Conservation (phyloP, 2,329 filamentous ascomycete species). For the Phoma sp. region DNA sequence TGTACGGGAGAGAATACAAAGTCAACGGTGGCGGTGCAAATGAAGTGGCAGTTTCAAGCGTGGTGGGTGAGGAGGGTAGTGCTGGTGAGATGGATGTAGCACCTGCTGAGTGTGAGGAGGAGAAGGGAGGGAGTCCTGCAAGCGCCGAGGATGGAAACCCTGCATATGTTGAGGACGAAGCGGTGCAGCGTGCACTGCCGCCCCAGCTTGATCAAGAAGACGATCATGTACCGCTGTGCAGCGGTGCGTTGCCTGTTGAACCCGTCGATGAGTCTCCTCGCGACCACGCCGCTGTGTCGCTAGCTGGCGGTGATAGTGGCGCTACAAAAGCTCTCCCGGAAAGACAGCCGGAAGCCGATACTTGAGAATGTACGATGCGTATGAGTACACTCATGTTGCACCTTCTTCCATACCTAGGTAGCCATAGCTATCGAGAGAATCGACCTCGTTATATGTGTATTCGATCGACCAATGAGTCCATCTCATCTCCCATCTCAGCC, state of each 20-base stretch:
- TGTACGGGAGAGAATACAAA: not conserved
- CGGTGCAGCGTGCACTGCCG: not conserved
- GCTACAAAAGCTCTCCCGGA: not conserved
- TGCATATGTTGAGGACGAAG: not conserved
- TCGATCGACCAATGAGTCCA: too few relatives aligned
- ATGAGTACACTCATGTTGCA: too few relatives aligned
- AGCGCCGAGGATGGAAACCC: not conserved
- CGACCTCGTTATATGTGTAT: too few relatives aligned
- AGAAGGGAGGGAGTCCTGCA: too few relatives aligned
- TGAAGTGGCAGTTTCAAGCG: not conserved
- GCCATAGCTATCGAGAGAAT: too few relatives aligned
- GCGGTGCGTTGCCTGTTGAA: conserved; percentile 7
- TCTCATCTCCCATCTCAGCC: too few relatives aligned
- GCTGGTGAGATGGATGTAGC: too few relatives aligned
- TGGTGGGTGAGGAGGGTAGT: too few relatives aligned
- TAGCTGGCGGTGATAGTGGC: not conserved
- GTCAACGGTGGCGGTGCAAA: not conserved
- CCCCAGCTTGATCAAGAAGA: not conserved
- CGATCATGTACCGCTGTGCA: conserved; percentile 4
- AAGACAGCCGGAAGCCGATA: too few relatives aligned
- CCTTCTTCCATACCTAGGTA: too few relatives aligned
- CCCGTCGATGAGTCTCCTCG: not conserved
- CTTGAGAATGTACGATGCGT: too few relatives aligned
- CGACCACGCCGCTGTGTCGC: not conserved
- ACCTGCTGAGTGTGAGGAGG: too few relatives aligned